Percentiles rank a stretch among this genome's conserved stretches.
Evolutionary conservation across 306 rosid genomes (phyloP).

Genomic region (Echinosophora koreensis): DNA sequence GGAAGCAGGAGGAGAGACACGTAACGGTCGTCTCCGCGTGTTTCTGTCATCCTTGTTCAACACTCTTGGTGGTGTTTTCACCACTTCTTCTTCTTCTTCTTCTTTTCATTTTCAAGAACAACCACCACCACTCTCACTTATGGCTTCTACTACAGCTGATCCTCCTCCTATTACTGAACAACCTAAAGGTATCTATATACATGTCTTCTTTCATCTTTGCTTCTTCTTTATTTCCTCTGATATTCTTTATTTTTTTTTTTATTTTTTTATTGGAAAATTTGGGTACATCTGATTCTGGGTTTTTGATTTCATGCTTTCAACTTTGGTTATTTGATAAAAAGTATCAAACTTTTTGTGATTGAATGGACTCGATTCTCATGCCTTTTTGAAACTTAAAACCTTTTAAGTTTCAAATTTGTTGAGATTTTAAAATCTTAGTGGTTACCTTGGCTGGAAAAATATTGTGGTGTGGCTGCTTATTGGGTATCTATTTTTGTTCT

Average conservation of each 20-base stretch:
- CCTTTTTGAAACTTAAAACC: neutral
- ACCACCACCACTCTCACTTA: slow-evolving; percentile 30
- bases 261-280: too few relatives aligned
- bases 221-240: neutral
- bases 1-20: slow-evolving; percentile 68
- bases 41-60: slow-evolving; percentile 75
- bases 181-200: slow-evolving; percentile 27
- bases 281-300: neutral
- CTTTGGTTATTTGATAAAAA: neutral
- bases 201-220: neutral
- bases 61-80: slow-evolving; percentile 76
- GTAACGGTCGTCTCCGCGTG: slow-evolving; percentile 70
- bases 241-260: neutral
- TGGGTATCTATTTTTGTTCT: neutral
- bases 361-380: neutral
- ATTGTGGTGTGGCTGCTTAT: neutral
- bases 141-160: slow-evolving; percentile 66
- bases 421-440: neutral
- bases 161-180: slow-evolving; percentile 47
- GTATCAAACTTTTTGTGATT: neutral
- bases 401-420: neutral
- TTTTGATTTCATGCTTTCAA: neutral
- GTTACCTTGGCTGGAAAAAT: neutral
- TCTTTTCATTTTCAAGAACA: slow-evolving; percentile 46
- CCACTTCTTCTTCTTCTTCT: slow-evolving; percentile 8